These are phyloP conservation scores for Pseudocercospora fuligena DNA, from an alignment of 2,329 filamentous ascomycete genomes.

Conservation along the genomic window DNA sequence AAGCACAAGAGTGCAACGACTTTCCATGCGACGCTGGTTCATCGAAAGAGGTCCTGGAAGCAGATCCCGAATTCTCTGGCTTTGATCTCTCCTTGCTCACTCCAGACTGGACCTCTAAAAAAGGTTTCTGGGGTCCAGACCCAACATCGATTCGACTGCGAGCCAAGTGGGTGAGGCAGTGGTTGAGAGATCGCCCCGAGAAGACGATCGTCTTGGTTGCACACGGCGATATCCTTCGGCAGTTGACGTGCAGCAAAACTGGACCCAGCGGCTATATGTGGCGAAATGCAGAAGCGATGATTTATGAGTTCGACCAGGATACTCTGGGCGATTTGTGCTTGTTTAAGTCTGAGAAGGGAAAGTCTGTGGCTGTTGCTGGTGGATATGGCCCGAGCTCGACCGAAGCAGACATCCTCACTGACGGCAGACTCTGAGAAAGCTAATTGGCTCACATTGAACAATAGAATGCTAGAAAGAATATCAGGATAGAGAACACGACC, in stretches of 20 bases:
- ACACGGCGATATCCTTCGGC: slow-evolving; percentile 40
- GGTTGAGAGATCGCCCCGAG: slow-evolving; percentile 38
- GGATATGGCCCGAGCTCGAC: slow-evolving; percentile 39
- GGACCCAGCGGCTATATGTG: slow-evolving; percentile 37
- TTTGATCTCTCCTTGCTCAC: slow-evolving; percentile 37
- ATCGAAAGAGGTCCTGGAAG: slow-evolving; percentile 30
- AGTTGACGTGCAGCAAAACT: slow-evolving; percentile 32
- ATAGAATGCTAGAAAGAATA: background rate
- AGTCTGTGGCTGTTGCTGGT: slow-evolving; percentile 38
- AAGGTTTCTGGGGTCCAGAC: slow-evolving; percentile 37
- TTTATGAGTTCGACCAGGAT: slow-evolving; percentile 36
- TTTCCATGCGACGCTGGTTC: slow-evolving; percentile 41
- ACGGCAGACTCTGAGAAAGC: slow-evolving; percentile 22
- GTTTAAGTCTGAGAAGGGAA: slow-evolving; percentile 31
- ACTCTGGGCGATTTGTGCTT: slow-evolving; percentile 37
- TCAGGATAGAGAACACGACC: background rate
- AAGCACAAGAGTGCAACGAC: slow-evolving; percentile 42
- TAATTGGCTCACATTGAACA: background rate
- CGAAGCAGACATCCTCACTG: slow-evolving; percentile 33
- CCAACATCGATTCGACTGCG: slow-evolving; percentile 28
- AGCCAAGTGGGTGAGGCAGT: slow-evolving; percentile 39
- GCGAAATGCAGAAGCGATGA: slow-evolving; percentile 40
- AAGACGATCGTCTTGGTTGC: slow-evolving; percentile 41
- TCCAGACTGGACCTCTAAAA: slow-evolving; percentile 40
- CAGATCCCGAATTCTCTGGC: slow-evolving; percentile 35